Conservation (phyloP, 2,329 filamentous ascomycete species). For the Scedosporium dehoogii region DNA sequence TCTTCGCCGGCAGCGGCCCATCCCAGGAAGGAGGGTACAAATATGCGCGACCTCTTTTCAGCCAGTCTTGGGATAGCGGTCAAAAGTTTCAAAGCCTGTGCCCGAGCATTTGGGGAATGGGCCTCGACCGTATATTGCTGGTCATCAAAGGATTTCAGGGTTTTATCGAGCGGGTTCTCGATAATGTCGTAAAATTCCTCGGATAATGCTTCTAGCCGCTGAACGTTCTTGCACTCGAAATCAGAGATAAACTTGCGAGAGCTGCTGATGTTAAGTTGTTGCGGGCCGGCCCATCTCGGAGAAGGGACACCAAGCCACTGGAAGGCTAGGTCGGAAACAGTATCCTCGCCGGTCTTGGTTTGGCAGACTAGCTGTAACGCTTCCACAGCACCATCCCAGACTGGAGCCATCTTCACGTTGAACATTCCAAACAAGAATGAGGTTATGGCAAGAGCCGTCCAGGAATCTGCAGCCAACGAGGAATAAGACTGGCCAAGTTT, state of each 20-base stretch:
- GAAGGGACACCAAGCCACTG: slow-evolving; percentile 61
- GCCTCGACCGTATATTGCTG: slow-evolving; percentile 46
- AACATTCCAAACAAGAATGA: slow-evolving; percentile 82
- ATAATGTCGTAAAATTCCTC: slow-evolving; percentile 41
- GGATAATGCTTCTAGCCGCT: slow-evolving; percentile 44
- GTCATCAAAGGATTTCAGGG: slow-evolving; percentile 54
- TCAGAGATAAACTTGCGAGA: slow-evolving; percentile 45
- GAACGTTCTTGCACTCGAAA: slow-evolving; percentile 77
- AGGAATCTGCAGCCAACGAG: slow-evolving; percentile 45
- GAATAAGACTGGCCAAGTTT: slow-evolving; percentile 61
- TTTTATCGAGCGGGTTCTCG: slow-evolving; percentile 42
- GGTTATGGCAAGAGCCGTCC: slow-evolving; percentile 64
- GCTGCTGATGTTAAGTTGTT: slow-evolving; percentile 21
- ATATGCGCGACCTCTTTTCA: slow-evolving; percentile 73
- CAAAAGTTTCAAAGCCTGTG: slow-evolving; percentile 72
- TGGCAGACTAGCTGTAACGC: slow-evolving; percentile 67
- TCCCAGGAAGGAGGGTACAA: slow-evolving; percentile 77
- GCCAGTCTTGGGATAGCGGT: slow-evolving; percentile 63
- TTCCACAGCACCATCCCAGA: slow-evolving; percentile 77
- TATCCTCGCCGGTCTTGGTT: slow-evolving; percentile 60
- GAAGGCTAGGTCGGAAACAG: slow-evolving; percentile 63
- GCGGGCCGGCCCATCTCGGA: slow-evolving; percentile 39
- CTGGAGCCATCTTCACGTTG: slow-evolving; percentile 71
- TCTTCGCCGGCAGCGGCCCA: slow-evolving; percentile 57
- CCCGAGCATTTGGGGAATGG: slow-evolving; percentile 49